Evolutionary conservation across 2,329 filamentous ascomycete species (phyloP), one percentile per base, ranked within the genome.

Genomic region (Monilinia fructigena): DNA sequence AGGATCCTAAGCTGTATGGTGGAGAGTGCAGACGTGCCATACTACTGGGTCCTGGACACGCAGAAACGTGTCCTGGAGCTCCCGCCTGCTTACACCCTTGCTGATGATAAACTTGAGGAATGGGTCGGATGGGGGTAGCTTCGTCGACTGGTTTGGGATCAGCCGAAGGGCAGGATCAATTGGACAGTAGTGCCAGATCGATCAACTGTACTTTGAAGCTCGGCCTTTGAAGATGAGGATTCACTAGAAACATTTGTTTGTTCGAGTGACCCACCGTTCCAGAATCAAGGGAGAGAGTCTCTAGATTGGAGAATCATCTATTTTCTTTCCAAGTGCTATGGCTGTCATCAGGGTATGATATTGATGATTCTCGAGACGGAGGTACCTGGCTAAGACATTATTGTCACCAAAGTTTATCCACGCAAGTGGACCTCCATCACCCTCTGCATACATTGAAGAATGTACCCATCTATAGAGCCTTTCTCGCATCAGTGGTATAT

Each of bases 331-430:
- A 38, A 61, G 31, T 26, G 20, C 5, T 2, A 38, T n/a, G 38
- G 31, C 31, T 40, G 45, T 20, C 14, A 3, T 26, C 7, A 18
- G n/a, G 14, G 31, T 35, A 26, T 35, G 45, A 26, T 18, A 4
- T 26, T 7, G 16, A 23, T 61, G 58, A 5, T 40, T 61, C 35
- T 61, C 58, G 23, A 23, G 31, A 2, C 58, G 58, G 45, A 35
- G 47, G n/a, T 26, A 50, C 16, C 8, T 50, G 8, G 58, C 58
- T 14, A 61, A 50, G 14, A 23, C 31, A 26, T 61, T 61, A 35
- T 61, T 61, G 2, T 61, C n/a, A 8, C 16, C 58, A 35, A 38
- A 10, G 38, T 50, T 61, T 20, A 38, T 38, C 58, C 58, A 61
- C 10, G 45, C 58, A 26, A 61, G 45, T 23, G 58, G 45, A 1